Evolutionary conservation across 2,329 filamentous ascomycete genomes (phyloP), one percentile per base, ranked within the genome.

Genomic region (Xylariomycetidae sp.): DNA sequence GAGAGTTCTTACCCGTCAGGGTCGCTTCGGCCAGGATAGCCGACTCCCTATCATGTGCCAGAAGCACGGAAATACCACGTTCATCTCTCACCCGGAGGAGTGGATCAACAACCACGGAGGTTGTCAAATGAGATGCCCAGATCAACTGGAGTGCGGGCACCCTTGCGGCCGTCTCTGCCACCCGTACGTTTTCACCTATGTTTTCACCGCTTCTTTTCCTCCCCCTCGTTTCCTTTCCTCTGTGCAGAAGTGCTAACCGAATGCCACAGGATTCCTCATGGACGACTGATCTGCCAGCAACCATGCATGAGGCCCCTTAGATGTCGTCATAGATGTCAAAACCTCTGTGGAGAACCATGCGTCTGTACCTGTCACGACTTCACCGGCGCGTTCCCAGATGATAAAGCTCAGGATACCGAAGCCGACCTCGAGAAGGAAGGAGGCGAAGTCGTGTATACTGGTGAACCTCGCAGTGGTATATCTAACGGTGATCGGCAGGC

Each of bases 11-110:
- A 49, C 51, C 3, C 36, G 48, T 0, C 63, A 67, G 25, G 40
- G 49, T 4, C 50, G 57, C 0, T 46, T 56, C 7, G 44, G 50
- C 6, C 23, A 49, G 10, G 42, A 53, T 16, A 56, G 55, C n/a
- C 57, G 64, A 3, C 47, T 90, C 0, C 82, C 82, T 1, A 53
- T 89, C 11, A 67, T 66, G 5, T 92, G 86, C 49, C 49, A 61
- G 5, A 73, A 69, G 0, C 85, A 90, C 50, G 51, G 59, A 1
- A 62, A 53, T 2, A 67, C 64, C 17, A 72, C 64, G 0, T 62
- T 66, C 28, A 69, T 88, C 18, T 57, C 62, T 31, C 63, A 72
- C 9, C 59, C 72, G 0, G 57, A 67, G 1, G 69, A 77, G 13
- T 86, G 77, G 73, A 38, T 55, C 0, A 34, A 35, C 13, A 37